These are phyloP conservation scores for Euphorbia celastroides DNA, from an alignment of 441 rosid genomes.

Conservation along the genomic window DNA sequence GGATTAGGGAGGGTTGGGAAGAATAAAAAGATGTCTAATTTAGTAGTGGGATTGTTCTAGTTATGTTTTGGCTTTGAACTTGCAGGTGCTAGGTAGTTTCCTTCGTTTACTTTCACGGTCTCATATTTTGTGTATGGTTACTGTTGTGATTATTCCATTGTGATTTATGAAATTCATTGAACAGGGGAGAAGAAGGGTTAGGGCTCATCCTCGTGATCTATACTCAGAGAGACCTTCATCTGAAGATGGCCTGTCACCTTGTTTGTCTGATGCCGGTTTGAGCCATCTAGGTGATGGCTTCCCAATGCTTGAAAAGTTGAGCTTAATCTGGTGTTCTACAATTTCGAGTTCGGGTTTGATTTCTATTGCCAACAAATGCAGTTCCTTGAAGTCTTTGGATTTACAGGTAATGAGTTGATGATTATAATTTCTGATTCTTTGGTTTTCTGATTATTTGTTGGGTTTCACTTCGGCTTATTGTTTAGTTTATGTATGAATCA, in stretches of 20 bases:
- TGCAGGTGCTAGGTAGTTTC: neutral
- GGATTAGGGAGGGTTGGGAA: neutral
- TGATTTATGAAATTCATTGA: conserved; percentile 11
- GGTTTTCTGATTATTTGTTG: neutral
- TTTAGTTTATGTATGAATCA: neutral
- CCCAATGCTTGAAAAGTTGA: conserved; percentile 59
- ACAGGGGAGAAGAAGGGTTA: conserved; percentile 55
- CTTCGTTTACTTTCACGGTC: neutral
- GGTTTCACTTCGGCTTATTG: neutral
- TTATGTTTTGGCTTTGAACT: neutral
- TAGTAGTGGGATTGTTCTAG: neutral
- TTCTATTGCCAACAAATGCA: conserved; percentile 59
- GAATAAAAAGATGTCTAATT: neutral
- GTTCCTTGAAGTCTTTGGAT: conserved; percentile 63
- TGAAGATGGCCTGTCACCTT: conserved; percentile 38
- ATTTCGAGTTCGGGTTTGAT: conserved; percentile 59
- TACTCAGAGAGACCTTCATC: conserved; percentile 27
- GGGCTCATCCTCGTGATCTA: conserved; percentile 30
- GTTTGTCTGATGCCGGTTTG: conserved; percentile 70
- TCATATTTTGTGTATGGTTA: neutral
- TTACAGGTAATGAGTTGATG: conserved; percentile 66
- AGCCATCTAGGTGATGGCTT: conserved; percentile 59
- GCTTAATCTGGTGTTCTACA: conserved; percentile 80
- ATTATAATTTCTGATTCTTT: neutral
- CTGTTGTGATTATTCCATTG: neutral